Percentiles rank a stretch among this genome's conserved stretches.
These are phyloP conservation scores for Mucor plumbeus DNA, from an alignment of 371 early-diverging fungal species.

Conservation along the genomic window DNA sequence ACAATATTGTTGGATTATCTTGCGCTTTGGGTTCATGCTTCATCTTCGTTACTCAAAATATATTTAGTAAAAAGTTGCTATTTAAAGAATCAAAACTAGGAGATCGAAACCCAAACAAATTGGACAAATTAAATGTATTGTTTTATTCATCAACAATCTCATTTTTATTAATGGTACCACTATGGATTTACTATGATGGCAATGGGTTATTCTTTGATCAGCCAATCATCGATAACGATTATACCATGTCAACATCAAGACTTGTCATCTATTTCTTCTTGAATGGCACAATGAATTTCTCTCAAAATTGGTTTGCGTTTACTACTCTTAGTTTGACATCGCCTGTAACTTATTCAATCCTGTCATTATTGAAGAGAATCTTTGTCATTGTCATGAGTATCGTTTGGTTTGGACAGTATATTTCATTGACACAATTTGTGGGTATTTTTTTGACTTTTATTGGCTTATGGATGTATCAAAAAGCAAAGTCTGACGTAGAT, in stretches of 20 bases:
- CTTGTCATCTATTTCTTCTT: slow-evolving; percentile 61
- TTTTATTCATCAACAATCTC: slow-evolving; percentile 57
- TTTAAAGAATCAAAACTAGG: slow-evolving; percentile 57
- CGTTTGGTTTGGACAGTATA: slow-evolving; percentile 80
- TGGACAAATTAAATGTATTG: slow-evolving; percentile 23
- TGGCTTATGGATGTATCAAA: slow-evolving; percentile 86
- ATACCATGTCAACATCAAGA: slow-evolving; percentile 12
- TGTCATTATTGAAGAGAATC: slow-evolving; percentile 85
- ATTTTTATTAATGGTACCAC: slow-evolving; percentile 75
- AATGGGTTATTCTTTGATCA: neutral
- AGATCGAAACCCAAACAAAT: slow-evolving; percentile 52
- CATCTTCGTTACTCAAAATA: slow-evolving; percentile 85
- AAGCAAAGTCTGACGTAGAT: slow-evolving; percentile 65
- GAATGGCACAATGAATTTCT: slow-evolving; percentile 80
- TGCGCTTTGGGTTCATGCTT: slow-evolving; percentile 78
- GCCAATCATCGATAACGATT: neutral
- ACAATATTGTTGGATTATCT: slow-evolving; percentile 69
- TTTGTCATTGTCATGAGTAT: slow-evolving; percentile 86
- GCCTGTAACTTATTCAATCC: slow-evolving; percentile 88
- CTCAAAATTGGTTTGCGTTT: slow-evolving; percentile 81
- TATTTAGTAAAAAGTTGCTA: slow-evolving; percentile 77
- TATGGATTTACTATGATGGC: slow-evolving; percentile 85
- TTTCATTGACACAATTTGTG: slow-evolving; percentile 64
- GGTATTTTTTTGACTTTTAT: slow-evolving; percentile 84
- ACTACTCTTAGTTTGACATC: slow-evolving; percentile 76